These are phyloP conservation scores for Verruconis gallopava DNA, from an alignment of 2,329 filamentous ascomycete species.

Conservation along the genomic window DNA sequence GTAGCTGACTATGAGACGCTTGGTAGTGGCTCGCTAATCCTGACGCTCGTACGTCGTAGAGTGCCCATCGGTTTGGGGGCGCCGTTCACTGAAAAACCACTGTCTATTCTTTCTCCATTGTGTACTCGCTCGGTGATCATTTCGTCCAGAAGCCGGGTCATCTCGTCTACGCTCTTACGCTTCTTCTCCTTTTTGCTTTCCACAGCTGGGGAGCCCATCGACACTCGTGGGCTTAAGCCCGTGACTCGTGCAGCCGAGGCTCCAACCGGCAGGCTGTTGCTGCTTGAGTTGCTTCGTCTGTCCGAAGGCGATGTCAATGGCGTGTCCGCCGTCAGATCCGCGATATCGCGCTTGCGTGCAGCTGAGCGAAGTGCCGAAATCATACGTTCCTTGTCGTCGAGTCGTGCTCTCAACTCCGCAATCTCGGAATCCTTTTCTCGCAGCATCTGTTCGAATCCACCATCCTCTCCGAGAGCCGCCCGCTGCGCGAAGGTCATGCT, in stretches of 20 bases:
- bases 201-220: neutral
- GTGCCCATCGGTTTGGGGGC: neutral
- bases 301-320: neutral
- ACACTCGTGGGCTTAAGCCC: neutral
- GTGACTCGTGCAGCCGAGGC: neutral
- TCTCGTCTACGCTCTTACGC: slow-evolving; percentile 69
- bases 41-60: slow-evolving; percentile 5
- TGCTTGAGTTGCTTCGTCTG: slow-evolving; percentile 4
- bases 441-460: slow-evolving; percentile 57
- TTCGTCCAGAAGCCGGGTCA: slow-evolving; percentile 86
- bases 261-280: slow-evolving; percentile 3
- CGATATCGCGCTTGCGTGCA: slow-evolving; percentile 71
- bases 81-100: neutral
- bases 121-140: slow-evolving; percentile 64
- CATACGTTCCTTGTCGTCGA: slow-evolving; percentile 96
- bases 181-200: slow-evolving; percentile 34
- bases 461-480: slow-evolving; percentile 58
- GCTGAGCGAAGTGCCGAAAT: slow-evolving; percentile 73
- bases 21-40: slow-evolving; percentile 6
- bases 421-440: slow-evolving; percentile 91
- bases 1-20: too few species aligned
- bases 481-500: slow-evolving; percentile 59
- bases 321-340: slow-evolving; percentile 40
- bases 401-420: slow-evolving; percentile 69
- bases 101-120: neutral